phyloP scores from a whole-genome alignment of 805 yeast species.

The Nakazawaea pomicola region DNA sequence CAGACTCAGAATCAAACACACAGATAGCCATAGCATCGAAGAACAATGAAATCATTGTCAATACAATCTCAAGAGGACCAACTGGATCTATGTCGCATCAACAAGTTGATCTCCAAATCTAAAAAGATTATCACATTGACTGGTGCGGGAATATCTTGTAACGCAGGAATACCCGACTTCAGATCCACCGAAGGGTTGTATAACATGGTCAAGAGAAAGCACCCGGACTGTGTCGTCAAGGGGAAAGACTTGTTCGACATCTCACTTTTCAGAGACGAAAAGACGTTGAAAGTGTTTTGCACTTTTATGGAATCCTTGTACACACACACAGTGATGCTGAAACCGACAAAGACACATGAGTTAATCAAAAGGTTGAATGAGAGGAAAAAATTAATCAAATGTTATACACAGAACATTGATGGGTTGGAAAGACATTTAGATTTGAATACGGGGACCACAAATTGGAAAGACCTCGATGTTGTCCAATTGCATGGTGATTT shows the following conservation, averaged over 20 bases:
- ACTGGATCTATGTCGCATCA: slow-evolving; percentile 1
- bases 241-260: slow-evolving; percentile 93
- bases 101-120: slow-evolving; percentile 37
- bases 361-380: slow-evolving; percentile 60
- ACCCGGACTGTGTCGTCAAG: slow-evolving; percentile 58
- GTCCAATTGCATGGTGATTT: slow-evolving; percentile 91
- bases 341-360: slow-evolving; percentile 79
- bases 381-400: slow-evolving; percentile 64
- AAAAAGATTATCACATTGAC: slow-evolving; percentile 65
- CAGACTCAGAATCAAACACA: too few relatives aligned
- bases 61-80: neutral
- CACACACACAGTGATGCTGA: slow-evolving; percentile 54
- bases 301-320: slow-evolving; percentile 84
- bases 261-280: slow-evolving; percentile 65
- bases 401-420: slow-evolving; percentile 95
- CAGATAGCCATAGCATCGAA: neutral
- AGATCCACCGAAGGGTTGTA: slow-evolving; percentile 82
- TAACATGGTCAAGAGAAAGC: slow-evolving; percentile 58
- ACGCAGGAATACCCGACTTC: slow-evolving; percentile 96
- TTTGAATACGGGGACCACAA: slow-evolving; percentile 50
- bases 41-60: neutral
- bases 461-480: slow-evolving; percentile 67
- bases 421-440: slow-evolving; percentile 71
- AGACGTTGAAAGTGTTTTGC: slow-evolving; percentile 70
- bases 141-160: slow-evolving; percentile 96